Conservation (phyloP, 129 eudicot genomes). For the Flaveria linearis region DNA sequence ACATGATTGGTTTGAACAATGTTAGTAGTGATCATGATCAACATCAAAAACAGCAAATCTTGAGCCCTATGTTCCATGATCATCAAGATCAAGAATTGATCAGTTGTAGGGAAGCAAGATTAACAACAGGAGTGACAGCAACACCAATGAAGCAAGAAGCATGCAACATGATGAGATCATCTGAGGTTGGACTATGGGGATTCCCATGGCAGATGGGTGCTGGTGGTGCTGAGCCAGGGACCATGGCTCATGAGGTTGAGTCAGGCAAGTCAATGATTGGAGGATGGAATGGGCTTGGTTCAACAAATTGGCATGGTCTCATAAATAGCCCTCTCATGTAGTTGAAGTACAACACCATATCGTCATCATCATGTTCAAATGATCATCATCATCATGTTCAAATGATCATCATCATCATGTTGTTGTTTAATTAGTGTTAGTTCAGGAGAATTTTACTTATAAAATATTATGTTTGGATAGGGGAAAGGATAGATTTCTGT, state of each 20-base stretch:
- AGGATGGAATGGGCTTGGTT: slow-evolving; percentile 63
- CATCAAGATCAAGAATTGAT: slow-evolving; percentile 28
- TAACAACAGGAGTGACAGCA: slow-evolving; percentile 41
- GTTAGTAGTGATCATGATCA: slow-evolving; percentile 25
- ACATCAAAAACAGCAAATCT: slow-evolving; percentile 28
- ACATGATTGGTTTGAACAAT: slow-evolving; percentile 38
- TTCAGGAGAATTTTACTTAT: slow-evolving; percentile 30
- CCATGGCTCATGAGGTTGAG: slow-evolving; percentile 49
- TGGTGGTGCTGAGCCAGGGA: slow-evolving; percentile 49
- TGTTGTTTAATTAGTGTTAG: slow-evolving; percentile 35
- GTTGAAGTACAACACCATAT: slow-evolving; percentile 6
- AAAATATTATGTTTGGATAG: slow-evolving; percentile 36
- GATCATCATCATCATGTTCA: background rate
- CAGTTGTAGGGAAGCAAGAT: slow-evolving; percentile 23
- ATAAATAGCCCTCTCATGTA: slow-evolving; percentile 72
- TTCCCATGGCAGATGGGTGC: slow-evolving; percentile 63
- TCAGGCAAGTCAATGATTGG: slow-evolving; percentile 53
- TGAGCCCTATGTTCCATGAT: slow-evolving; percentile 32
- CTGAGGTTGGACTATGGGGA: slow-evolving; percentile 49
- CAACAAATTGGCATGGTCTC: slow-evolving; percentile 72
- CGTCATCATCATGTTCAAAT: slow-evolving; percentile 1
- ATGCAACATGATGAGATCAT: slow-evolving; percentile 31
- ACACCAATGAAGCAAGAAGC: slow-evolving; percentile 64
- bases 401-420: background rate
- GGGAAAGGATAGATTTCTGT: slow-evolving; percentile 33